Base-by-base conservation (phyloP, 2,329 filamentous ascomycete species). In the Aspergillus sp. region DNA sequence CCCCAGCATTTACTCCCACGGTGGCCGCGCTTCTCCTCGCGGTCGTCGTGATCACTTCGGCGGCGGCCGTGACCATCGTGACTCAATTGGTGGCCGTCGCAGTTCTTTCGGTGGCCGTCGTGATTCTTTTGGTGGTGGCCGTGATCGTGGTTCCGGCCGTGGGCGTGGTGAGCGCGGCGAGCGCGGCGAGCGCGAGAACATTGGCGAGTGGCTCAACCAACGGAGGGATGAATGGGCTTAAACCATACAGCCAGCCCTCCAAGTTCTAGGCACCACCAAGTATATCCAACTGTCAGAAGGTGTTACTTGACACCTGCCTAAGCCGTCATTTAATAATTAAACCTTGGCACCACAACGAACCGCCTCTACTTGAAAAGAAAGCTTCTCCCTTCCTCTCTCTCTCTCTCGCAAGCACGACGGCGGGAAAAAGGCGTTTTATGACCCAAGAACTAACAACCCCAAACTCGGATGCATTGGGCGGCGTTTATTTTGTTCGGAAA, bases 191-290 rank as follows among this genome's bases (percentile, higher is more conserved):
- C 15, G 11, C 26, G 26, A 48, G 30, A 48, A n/a, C 15, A 1
- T 48, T 30, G 26, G 34, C 44, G 18, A 13, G n/a, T 48, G 44
- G 44, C 15, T 48, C 26, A 15, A 45, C 22, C 32, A 34, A 26
- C 44, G 26, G 22, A 48, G 26, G 44, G 44, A 48, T 34, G 44
- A 48, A n/a, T 48, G 44, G 44, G 44, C 44, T 34, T 48, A 48
- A 34, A 8, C 20, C 15, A 18, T n/a, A 6, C 34, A 20, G 9
- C 13, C 15, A 43, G 17, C 9, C 41, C 17, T 22, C 20, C 18
- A 20, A 12, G 11, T 20, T 22, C 11, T 22, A 7, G 5, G 11
- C 6, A 9, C 20, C 13, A 43, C 41, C 9, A 30, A 30, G 26
- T 30, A 9, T 30, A 8, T 30, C 26, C 9, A 30, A 9, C 26